Percentiles rank a stretch among this genome's conserved stretches.
These are phyloP conservation scores for Heliosperma pusillum DNA, from an alignment of 148 eudicot genomes.

Conservation along the genomic window DNA sequence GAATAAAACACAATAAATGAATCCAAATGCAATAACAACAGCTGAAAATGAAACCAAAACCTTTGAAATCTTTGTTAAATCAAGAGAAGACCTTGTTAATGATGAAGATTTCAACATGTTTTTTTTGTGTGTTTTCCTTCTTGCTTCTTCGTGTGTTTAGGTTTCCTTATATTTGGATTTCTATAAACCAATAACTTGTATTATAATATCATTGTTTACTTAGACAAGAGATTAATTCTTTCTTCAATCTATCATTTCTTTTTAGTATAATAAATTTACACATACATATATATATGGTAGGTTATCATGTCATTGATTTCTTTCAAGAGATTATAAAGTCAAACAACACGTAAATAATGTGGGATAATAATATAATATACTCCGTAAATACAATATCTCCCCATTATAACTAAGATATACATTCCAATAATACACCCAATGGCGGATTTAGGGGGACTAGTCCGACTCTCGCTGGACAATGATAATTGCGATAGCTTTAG, in stretches of 20 bases:
- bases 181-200: no score
- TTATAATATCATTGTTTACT: background rate
- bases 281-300: background rate
- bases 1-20: background rate
- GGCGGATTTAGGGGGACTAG: no score
- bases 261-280: no score
- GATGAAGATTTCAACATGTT: background rate
- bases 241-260: background rate
- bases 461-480: no score
- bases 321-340: background rate
- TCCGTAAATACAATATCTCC: no score
- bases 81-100: background rate
- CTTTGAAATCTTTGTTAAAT: background rate
- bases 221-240: background rate
- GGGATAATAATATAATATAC: no score
- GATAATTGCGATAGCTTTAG: no score
- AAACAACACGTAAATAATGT: no score
- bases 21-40: background rate
- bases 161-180: no score
- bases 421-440: no score
- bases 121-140: background rate
- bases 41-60: background rate
- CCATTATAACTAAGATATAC: no score
- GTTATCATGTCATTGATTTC: background rate
- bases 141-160: background rate